Conservation (phyloP, 2,329 filamentous ascomycete species). For the Nemania abortiva region DNA sequence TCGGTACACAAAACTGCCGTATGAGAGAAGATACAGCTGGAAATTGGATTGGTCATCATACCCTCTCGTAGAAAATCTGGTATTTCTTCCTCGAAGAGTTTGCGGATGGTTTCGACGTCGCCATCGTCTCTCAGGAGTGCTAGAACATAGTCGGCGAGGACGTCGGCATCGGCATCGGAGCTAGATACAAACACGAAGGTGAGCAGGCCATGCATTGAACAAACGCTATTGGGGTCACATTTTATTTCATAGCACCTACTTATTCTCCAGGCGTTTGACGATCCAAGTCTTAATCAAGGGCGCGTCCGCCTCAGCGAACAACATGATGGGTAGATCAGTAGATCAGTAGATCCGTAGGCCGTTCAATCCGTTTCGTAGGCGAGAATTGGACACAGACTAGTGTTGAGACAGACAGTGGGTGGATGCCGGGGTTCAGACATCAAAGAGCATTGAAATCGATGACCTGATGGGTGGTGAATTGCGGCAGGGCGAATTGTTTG, state of each 20-base stretch:
- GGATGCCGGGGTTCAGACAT: constrained; percentile 10
- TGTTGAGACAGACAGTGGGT: constrained; percentile 7
- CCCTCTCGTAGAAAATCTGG: constrained; percentile 80
- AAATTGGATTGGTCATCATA: constrained; percentile 46
- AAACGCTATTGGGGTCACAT: neutral
- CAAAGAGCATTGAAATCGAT: constrained; percentile 9
- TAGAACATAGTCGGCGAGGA: constrained; percentile 87
- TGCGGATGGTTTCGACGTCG: constrained; percentile 71
- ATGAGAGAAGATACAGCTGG: neutral
- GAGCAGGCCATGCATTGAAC: constrained; percentile 20
- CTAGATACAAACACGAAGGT: constrained; percentile 56
- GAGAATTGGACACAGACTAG: neutral
- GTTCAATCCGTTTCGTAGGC: neutral
- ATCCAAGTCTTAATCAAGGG: constrained; percentile 80
- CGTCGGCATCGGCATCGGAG: constrained; percentile 83
- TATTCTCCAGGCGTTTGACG: constrained; percentile 80
- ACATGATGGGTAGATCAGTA: constrained; percentile 57
- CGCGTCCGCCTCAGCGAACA: constrained; percentile 73
- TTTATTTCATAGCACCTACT: constrained; percentile 66
- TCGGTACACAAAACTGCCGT: constrained; percentile 7
- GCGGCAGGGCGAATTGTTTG: constrained; percentile 6
- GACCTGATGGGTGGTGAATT: neutral
- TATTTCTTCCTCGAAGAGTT: constrained; percentile 77
- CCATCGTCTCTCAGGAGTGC: constrained; percentile 80
- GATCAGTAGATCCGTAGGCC: neutral